Evolutionary conservation across 2,329 filamentous ascomycete genomes (phyloP).

Genomic region (Neofusicoccum ribis): DNA sequence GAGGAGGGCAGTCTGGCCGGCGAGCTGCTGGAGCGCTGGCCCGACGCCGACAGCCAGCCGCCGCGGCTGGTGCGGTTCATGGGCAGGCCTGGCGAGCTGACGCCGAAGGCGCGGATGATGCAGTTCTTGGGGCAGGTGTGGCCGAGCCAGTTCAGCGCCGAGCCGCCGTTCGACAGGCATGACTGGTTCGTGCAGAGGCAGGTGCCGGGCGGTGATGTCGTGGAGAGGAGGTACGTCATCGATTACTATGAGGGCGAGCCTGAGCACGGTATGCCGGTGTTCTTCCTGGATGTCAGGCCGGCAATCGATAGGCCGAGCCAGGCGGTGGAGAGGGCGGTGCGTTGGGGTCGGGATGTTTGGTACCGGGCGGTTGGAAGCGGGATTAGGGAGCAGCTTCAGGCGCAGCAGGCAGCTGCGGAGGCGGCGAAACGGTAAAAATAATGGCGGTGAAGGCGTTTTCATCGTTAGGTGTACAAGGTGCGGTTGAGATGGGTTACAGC

Average conservation of each 20-base stretch:
- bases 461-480: not conserved
- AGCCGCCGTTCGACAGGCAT: conserved; percentile 92
- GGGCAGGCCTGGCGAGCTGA: conserved; percentile 83
- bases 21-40: conserved; percentile 36
- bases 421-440: not conserved
- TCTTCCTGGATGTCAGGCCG: conserved; percentile 91
- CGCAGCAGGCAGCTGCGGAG: conserved; percentile 8
- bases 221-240: conserved; percentile 90
- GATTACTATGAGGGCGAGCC: conserved; percentile 90
- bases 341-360: conserved; percentile 94
- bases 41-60: conserved; percentile 41
- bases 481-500: not conserved
- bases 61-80: conserved; percentile 85
- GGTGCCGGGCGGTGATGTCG: conserved; percentile 62
- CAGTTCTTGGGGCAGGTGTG: conserved; percentile 78
- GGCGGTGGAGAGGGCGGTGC: conserved; percentile 76
- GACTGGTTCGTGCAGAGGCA: conserved; percentile 91
- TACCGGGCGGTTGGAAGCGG: conserved; percentile 79
- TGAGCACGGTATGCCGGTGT: conserved; percentile 88
- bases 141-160: conserved; percentile 74
- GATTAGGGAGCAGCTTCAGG: conserved; percentile 49
- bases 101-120: conserved; percentile 85
- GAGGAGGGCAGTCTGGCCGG: conserved; percentile 61
- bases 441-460: conserved; percentile 1
- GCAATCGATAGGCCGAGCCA: conserved; percentile 79